These are phyloP conservation scores for Tetrapisispora nanseiensis DNA, from an alignment of 805 yeast genomes.

Conservation along the genomic window DNA sequence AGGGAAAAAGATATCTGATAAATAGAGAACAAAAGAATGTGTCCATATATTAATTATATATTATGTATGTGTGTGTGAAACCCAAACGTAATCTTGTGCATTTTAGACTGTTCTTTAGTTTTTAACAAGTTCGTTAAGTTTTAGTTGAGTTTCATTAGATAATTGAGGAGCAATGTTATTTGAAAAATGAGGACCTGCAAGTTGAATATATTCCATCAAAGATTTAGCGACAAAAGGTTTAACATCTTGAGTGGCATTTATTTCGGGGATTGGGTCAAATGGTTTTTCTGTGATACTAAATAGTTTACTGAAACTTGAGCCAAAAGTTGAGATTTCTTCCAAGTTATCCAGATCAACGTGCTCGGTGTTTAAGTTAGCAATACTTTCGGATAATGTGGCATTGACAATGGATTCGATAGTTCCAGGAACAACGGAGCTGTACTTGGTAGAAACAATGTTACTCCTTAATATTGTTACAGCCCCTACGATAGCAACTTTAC, in stretches of 20 bases:
- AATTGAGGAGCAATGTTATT: conserved; percentile 21
- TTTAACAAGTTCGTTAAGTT: conserved; percentile 18
- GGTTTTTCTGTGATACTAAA: conserved; percentile 50
- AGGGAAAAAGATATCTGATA: no score
- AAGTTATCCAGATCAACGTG: conserved; percentile 37
- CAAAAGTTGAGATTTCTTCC: conserved; percentile 74
- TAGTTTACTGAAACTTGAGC: conserved; percentile 72
- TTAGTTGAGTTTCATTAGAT: conserved; percentile 17
- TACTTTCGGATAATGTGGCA: conserved; percentile 31
- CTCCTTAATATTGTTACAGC: conserved; percentile 19
- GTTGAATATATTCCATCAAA: conserved; percentile 17
- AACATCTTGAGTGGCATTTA: conserved; percentile 29
- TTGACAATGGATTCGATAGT: conserved; percentile 38
- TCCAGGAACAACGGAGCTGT: conserved; percentile 33
- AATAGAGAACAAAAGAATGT: no score
- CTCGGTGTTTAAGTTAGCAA: conserved; percentile 31
- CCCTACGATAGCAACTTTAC: conserved; percentile 46
- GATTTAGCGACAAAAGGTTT: conserved; percentile 14
- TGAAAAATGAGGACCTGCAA: conserved; percentile 12
- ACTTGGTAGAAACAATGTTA: conserved; percentile 36
- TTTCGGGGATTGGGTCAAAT: conserved; percentile 59
- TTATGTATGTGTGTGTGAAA: no score
- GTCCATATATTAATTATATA: no score
- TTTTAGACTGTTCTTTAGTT: no score
- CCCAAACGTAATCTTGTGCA: no score